phyloP scores from a whole-genome alignment of 768 basidiomycete species.

The Pleurotus cornucopiae region DNA sequence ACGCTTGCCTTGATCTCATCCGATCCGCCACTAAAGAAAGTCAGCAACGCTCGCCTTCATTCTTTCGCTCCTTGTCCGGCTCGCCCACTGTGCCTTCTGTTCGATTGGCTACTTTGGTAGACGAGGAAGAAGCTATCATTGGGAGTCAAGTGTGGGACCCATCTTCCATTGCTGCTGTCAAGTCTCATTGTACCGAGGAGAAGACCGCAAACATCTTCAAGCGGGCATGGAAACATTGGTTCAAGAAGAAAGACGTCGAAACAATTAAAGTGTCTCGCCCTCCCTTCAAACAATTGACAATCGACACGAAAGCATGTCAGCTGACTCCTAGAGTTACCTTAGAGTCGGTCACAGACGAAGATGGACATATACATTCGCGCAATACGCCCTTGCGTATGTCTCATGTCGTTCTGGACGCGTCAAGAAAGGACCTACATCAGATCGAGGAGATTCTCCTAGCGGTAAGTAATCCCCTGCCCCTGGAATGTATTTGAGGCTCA shows the following conservation, averaged over 20 bases:
- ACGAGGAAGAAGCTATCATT: neutral
- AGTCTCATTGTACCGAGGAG: conserved; percentile 5
- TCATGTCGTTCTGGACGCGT: conserved; percentile 46
- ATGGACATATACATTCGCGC: neutral
- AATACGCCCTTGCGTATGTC: conserved; percentile 38
- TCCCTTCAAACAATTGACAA: neutral
- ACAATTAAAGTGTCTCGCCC: neutral
- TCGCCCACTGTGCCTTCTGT: neutral
- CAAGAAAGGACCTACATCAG: conserved; percentile 50
- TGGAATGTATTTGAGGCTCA: neutral
- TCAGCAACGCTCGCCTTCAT: neutral
- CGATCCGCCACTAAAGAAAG: neutral
- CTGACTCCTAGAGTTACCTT: neutral
- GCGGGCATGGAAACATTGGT: conserved; percentile 3
- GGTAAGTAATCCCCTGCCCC: conserved; percentile 31
- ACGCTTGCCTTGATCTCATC: conserved; percentile 4
- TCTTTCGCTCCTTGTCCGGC: conserved; percentile 4
- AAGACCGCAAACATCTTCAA: conserved; percentile 27
- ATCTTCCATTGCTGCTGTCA: neutral
- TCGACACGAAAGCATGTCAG: neutral
- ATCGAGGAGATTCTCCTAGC: conserved; percentile 51
- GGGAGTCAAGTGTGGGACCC: neutral
- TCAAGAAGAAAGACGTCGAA: neutral
- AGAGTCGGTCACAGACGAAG: neutral
- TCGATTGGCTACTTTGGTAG: conserved; percentile 1